Percentiles rank a stretch among this genome's conserved stretches.
These are phyloP conservation scores for Pythium apleroticum DNA, from an alignment of 352 stramenopile genomes.

Conservation along the genomic window DNA sequence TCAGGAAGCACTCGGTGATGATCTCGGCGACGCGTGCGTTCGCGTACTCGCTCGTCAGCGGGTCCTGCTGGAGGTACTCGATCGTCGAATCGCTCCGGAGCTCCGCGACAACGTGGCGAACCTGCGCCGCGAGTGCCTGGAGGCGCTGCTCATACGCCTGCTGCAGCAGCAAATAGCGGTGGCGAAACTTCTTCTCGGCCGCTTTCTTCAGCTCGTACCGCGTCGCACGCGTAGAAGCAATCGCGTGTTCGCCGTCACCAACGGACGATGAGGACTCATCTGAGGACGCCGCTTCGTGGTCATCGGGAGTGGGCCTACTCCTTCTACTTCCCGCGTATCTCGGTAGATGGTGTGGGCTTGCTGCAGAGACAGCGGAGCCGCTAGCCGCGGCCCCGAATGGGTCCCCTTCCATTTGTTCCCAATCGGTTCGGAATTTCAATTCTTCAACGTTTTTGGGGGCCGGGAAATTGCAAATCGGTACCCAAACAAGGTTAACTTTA, in stretches of 20 bases:
- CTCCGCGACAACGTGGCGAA: conserved; percentile 51
- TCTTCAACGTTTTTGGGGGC: conserved; percentile 11
- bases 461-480: too few species aligned
- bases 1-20: conserved; percentile 63
- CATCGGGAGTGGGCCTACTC: not conserved
- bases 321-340: not conserved
- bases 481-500: too few species aligned
- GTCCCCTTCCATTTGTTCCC: not conserved
- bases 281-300: not conserved
- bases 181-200: conserved; percentile 68
- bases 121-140: conserved; percentile 48
- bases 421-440: conserved; percentile 1
- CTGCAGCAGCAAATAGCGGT: conserved; percentile 69
- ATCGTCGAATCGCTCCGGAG: conserved; percentile 62
- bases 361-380: not conserved
- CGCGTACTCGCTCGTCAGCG: conserved; percentile 65
- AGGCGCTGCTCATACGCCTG: conserved; percentile 71
- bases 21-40: conserved; percentile 58
- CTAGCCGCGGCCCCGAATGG: not conserved
- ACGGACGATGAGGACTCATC: not conserved
- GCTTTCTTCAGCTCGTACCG: conserved; percentile 50
- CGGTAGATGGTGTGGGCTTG: not conserved
- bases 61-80: conserved; percentile 63
- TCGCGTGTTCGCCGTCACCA: not conserved
- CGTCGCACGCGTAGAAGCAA: not conserved